Conservation (phyloP, 2,329 filamentous ascomycete species). For the Fusarium euwallaceae region DNA sequence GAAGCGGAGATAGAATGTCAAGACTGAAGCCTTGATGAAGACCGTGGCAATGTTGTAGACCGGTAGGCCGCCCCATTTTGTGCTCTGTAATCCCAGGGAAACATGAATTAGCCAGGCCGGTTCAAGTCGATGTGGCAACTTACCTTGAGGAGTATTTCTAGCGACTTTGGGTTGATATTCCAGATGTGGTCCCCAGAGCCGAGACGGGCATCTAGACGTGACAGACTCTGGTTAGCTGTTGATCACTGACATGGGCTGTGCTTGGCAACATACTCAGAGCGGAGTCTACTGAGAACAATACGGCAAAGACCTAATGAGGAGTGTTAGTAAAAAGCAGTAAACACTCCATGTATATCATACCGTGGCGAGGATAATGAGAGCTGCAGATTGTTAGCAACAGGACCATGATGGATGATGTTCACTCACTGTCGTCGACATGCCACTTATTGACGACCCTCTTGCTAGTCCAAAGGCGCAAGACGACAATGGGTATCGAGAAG, state of each 20-base stretch:
- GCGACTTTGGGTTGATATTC: neutral
- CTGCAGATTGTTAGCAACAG: neutral
- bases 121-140: neutral
- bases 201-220: conserved; percentile 13
- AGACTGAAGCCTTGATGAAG: conserved; percentile 39
- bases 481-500: conserved; percentile 13
- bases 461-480: conserved; percentile 25
- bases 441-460: conserved; percentile 15
- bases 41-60: conserved; percentile 35
- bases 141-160: neutral
- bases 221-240: no score
- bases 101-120: neutral
- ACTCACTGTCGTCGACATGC: conserved; percentile 30
- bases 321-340: neutral
- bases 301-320: neutral
- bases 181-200: conserved; percentile 11
- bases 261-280: neutral
- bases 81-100: neutral
- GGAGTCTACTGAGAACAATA: neutral
- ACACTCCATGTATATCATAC: neutral
- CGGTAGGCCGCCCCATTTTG: conserved; percentile 5
- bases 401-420: neutral
- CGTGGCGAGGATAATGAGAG: conserved; percentile 2
- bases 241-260: neutral
- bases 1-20: conserved; percentile 41